Evolutionary conservation across 2,329 filamentous ascomycete genomes (phyloP).

Genomic region (Penicillium sp.): DNA sequence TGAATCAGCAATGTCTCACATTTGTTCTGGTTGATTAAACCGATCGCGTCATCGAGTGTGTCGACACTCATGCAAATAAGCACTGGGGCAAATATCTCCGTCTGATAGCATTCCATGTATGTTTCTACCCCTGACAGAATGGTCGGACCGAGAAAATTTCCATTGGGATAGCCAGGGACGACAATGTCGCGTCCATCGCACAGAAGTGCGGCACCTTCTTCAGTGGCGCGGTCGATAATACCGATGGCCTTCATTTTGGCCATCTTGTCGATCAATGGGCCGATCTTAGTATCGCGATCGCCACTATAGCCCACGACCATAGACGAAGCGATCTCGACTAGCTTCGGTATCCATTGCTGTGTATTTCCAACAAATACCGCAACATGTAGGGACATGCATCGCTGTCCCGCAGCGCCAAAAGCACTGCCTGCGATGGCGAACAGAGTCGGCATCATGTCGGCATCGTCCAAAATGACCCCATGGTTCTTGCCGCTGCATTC

Average conservation of each 20-base stretch:
- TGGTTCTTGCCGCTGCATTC: slow-evolving; percentile 68
- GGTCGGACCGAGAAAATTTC: slow-evolving; percentile 56
- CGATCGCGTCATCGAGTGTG: slow-evolving; percentile 37
- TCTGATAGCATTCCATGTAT: slow-evolving; percentile 38
- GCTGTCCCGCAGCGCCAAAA: slow-evolving; percentile 64
- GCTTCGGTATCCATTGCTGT: slow-evolving; percentile 60
- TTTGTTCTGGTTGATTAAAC: slow-evolving; percentile 31
- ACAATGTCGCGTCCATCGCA: slow-evolving; percentile 59
- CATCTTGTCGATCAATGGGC: slow-evolving; percentile 59
- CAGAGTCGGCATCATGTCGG: slow-evolving; percentile 64
- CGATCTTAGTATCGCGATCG: slow-evolving; percentile 59
- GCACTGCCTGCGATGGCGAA: slow-evolving; percentile 65
- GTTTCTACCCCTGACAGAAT: slow-evolving; percentile 37
- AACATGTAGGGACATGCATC: slow-evolving; percentile 65
- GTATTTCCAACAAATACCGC: slow-evolving; percentile 62
- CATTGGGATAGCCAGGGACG: slow-evolving; percentile 60
- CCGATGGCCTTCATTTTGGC: slow-evolving; percentile 59
- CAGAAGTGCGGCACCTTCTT: slow-evolving; percentile 60
- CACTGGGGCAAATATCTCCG: slow-evolving; percentile 40
- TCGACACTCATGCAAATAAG: slow-evolving; percentile 36
- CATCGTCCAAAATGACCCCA: slow-evolving; percentile 61
- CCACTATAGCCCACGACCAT: slow-evolving; percentile 61
- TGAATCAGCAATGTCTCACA: slow-evolving; percentile 5
- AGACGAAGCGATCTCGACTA: slow-evolving; percentile 59
- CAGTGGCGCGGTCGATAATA: slow-evolving; percentile 58